Conservation (phyloP, 2,329 filamentous ascomycete species). For the Elsinoe perseae region DNA sequence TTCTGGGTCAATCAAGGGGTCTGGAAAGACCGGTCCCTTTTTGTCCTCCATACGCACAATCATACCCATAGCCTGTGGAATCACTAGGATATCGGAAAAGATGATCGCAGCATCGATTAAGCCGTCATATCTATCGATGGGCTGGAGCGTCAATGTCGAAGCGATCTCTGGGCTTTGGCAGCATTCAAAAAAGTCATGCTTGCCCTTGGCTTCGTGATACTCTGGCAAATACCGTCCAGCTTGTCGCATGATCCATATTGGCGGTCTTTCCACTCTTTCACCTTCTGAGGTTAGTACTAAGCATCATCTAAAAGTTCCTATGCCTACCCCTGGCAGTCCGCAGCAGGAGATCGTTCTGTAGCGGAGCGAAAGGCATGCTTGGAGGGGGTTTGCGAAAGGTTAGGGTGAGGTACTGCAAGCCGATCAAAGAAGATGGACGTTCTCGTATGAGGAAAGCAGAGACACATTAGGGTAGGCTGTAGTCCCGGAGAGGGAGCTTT, state of each 20-base stretch:
- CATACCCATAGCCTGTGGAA: slow-evolving; percentile 98
- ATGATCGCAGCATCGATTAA: slow-evolving; percentile 96
- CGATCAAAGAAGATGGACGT: no score
- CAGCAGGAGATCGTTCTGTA: slow-evolving; percentile 88
- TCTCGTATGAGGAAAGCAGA: background rate
- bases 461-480: background rate
- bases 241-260: slow-evolving; percentile 99
- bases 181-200: slow-evolving; percentile 92
- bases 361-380: slow-evolving; percentile 55
- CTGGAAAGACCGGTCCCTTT: slow-evolving; percentile 89
- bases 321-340: slow-evolving; percentile 74
- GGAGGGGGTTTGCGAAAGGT: background rate
- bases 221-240: slow-evolving; percentile 95
- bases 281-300: slow-evolving; percentile 44
- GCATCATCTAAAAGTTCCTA: background rate
- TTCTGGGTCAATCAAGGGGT: slow-evolving; percentile 68
- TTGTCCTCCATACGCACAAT: slow-evolving; percentile 97
- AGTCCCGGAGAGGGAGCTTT: background rate
- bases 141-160: slow-evolving; percentile 87
- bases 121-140: slow-evolving; percentile 81
- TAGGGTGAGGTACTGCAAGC: no score
- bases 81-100: slow-evolving; percentile 96
- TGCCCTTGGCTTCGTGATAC: slow-evolving; percentile 91
- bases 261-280: slow-evolving; percentile 82
- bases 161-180: slow-evolving; percentile 89